Evolutionary conservation across 2,329 filamentous ascomycete genomes (phyloP).

Genomic region (Aspergillus nomiae): DNA sequence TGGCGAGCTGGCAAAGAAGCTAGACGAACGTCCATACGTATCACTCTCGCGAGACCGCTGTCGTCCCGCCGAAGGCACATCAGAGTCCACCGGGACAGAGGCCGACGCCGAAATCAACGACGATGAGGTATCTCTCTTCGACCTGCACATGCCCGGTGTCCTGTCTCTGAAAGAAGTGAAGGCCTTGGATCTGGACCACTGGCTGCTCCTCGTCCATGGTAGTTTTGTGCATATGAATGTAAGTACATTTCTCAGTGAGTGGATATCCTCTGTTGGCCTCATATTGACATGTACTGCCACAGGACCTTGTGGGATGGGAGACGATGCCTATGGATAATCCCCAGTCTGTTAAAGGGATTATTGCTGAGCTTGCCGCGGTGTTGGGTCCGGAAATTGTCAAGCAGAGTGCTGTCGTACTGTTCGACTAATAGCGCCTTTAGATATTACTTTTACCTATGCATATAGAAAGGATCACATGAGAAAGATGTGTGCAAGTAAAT

Average conservation of each 20-base stretch:
- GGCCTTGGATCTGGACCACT: conserved; percentile 46
- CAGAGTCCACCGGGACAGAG: neutral
- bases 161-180: conserved; percentile 46
- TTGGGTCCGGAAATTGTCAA: conserved; percentile 47
- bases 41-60: conserved; percentile 45
- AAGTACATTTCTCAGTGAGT: conserved; percentile 14
- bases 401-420: conserved; percentile 43
- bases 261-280: neutral
- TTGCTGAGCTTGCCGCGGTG: conserved; percentile 49
- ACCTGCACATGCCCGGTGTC: conserved; percentile 49
- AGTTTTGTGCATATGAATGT: conserved; percentile 48
- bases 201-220: conserved; percentile 45
- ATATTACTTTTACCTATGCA: neutral
- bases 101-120: conserved; percentile 34
- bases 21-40: conserved; percentile 47
- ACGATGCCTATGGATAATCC: conserved; percentile 43
- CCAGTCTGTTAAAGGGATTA: conserved; percentile 49
- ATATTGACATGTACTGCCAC: neutral
- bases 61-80: conserved; percentile 11
- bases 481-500: neutral
- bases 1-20: conserved; percentile 41
- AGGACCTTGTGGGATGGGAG: conserved; percentile 53
- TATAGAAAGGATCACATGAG: neutral
- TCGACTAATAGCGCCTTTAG: conserved; percentile 27
- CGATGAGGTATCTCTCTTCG: conserved; percentile 48